Evolutionary conservation across 768 basidiomycete genomes (phyloP), one percentile per base, ranked within the genome.

Genomic region (Pleurotus pulmonarius): DNA sequence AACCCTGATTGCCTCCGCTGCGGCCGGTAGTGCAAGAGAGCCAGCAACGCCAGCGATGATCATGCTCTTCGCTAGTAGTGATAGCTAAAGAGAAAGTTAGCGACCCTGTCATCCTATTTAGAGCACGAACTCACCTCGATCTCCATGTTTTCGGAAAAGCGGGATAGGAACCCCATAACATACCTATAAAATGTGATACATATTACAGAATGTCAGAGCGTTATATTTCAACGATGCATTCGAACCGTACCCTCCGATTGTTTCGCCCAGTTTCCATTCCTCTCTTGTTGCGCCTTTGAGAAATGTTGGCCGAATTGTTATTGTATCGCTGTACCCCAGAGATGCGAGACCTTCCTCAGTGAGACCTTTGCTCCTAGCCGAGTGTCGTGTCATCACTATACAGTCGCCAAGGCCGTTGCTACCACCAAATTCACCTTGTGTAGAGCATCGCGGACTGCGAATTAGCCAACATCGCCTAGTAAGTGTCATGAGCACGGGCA

Each of bases 271-370:
- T n/a, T 81, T 69, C 1, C 25, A 22, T 2, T 81, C 75, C 3
- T 64, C 29, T 2, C 87, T 73, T 2, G 81, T 64, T 1, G 81
- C 75, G 0, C 80, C 79, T 6, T 66, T 69, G 12, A 92, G 68
- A 16, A 76, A 58, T 0, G 64, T 82, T 2, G 92, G 89, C 16
- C 87, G 79, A 67, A 90, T 86, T 47, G 90, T 65, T 58, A 92
- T 82, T 0, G 83, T 83, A 54, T 92, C 88, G 12, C 72, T 64
- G 65, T 92, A 92, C 8, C 87, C 89, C 5, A 92, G 69, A 3
- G 69, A 69, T 0, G 88, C 86, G 16, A 93, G 74, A 0, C 71
- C 86, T 46, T 79, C 71, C 66, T 92, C 91, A 0, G 91, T 92
- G 25, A 83, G 69, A 12, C 87, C 90, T 69, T 92, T 91, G 62